Evolutionary conservation across 192 early-diverging fungal species (phyloP), one percentile per base, ranked within the genome.

Genomic region (Coemansia interrupta): DNA sequence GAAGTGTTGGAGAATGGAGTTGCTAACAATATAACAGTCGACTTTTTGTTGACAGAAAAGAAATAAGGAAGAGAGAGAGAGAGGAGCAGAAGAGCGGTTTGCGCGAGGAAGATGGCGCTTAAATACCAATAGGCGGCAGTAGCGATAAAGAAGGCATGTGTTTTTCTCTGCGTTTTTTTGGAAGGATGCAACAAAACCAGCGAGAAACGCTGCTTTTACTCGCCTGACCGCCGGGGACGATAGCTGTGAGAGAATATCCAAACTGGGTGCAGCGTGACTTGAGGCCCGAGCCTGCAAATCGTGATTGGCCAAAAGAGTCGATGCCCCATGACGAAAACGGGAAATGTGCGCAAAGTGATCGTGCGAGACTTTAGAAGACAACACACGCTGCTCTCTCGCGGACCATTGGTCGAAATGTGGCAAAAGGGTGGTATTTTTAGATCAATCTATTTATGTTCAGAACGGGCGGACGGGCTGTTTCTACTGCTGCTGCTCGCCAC

Each of bases 261-360:
- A 36, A 36, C 32, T 7, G 5, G 29, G 32, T 36, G 32, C 39
- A 6, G 38, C 54, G 47, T 45, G 43, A 45, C 43, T 19, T 8
- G 43, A 20, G 9, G 32, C 10, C 47, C 24, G 17, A 28, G 28
- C 28, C 48, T 26, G 48, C 48, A 50, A 12, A 15, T 13, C 28
- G 14, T 50, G 48, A 50, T 50, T 50, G 48, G 48, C 12, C 43
- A 15, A 19, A 23, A 28, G 23, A 50, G 28, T 50, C 48, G 48
- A 50, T 13, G 48, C 28, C 48, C 26, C 15, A 50, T 50, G 48
- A 50, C 48, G 43, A 32, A 20, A 41, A 55, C 38, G 22, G 28
- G n/a, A 45, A 30, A 57, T 30, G 44, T 43, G 44, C 22, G 44
- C 28, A 49, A 58, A 44, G 15, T 50, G 48, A 26, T 50, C 48